Percentiles rank a stretch among this genome's conserved stretches.
Conservation (phyloP, 208 protist genomes). For the Tritrichomonas foetus region DNA sequence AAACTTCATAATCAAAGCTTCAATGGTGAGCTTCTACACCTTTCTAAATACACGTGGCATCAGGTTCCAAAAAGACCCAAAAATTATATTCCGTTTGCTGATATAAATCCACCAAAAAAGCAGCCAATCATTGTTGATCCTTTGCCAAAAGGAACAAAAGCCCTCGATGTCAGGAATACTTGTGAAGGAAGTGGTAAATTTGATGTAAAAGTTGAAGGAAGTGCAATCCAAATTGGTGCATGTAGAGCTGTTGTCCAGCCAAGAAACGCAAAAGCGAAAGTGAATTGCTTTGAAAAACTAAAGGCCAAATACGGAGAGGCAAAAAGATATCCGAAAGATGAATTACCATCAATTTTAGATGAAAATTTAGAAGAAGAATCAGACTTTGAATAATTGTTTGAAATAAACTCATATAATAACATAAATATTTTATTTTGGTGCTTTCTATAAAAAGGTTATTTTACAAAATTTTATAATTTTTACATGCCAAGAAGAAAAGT, state of each 20-base stretch:
- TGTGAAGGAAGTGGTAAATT: neutral
- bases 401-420: no score
- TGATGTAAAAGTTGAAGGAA: neutral
- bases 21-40: no score
- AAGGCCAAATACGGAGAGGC: neutral
- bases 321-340: no score
- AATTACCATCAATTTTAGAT: no score
- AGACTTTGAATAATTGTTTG: no score
- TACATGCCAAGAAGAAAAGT: no score
- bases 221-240: neutral
- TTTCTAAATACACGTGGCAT: no score
- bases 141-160: neutral
- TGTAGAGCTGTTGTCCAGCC: neutral
- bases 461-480: no score
- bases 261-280: neutral
- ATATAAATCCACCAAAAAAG: neutral
- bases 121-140: neutral
- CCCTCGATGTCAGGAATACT: neutral
- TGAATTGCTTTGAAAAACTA: neutral
- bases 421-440: no score
- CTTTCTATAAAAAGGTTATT: no score
- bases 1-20: no score
- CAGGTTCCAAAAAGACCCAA: neutral
- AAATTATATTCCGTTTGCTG: neutral
- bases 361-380: no score